Evolutionary conservation across 1,139 yeast genomes (phyloP), one percentile per base, ranked within the genome.

Genomic region (Candida sanyaensis): DNA sequence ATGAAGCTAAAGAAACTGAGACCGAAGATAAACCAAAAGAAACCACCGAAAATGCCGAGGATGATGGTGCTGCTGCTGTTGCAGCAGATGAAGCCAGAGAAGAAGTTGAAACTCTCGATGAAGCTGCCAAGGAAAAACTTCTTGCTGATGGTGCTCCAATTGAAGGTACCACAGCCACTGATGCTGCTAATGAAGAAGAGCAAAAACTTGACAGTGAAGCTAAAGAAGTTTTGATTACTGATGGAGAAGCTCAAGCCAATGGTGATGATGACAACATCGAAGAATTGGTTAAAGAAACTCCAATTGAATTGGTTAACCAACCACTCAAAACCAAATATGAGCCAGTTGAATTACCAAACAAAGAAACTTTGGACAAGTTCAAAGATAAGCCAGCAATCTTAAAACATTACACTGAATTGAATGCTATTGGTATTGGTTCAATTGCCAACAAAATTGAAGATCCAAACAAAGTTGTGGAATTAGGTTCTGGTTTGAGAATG

Each of bases 401-500:
- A 54, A 62, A 62, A 50, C 73, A 77, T 48, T 81, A 80, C 64
- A 65, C 74, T 52, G 81, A 74, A 48, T 72, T 80, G 56, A 78
- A 77, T 54, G 63, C 73, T 6, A 67, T 78, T 36, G 82, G 83
- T n/a, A 62, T 69, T 50, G 73, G 73, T 40, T 72, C 83, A 5
- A 66, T 76, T 55, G 65, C 78, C 43, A 45, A 41, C 29, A 65
- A 65, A 39, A 66, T 80, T 50, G 79, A 76, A 49, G 81, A 80
- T 55, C 80, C 83, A 2, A 73, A 77, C 54, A 73, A 78, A 60
- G 64, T 76, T 29, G 65, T 80, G 53, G 77, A 78, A 52, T 68
- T 81, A 53, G 86, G 86, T 49, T 75, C 80, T 40, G 85, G 85
- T 11, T 70, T 80, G 61, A 71, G 65, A 48, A 69, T 80, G 71